Conservation (phyloP, 768 basidiomycete genomes). For the Daedaleopsis sinensis region DNA sequence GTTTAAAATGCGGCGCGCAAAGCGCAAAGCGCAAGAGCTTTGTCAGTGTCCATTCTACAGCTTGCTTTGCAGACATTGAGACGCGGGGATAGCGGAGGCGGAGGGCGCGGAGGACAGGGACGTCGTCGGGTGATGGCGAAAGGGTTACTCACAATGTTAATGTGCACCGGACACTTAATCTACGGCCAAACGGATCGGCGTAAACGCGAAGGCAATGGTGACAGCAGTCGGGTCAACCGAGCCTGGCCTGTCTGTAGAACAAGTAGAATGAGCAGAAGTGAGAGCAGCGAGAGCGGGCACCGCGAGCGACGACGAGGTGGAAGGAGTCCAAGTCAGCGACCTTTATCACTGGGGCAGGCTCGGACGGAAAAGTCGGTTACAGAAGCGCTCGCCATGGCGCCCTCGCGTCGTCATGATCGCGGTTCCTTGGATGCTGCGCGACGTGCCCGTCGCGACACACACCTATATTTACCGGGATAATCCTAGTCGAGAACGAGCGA, state of each 20-base stretch:
- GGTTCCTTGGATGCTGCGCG: neutral
- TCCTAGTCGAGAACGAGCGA: neutral
- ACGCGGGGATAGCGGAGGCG: neutral
- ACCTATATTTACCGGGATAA: neutral
- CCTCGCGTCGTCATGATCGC: conserved; percentile 1
- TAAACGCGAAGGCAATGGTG: neutral
- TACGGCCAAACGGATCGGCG: conserved; percentile 11
- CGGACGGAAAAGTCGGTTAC: neutral
- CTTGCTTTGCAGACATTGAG: neutral
- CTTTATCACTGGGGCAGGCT: neutral
- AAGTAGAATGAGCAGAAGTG: conserved; percentile 16
- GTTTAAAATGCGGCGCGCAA: neutral
- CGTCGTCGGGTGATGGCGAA: neutral
- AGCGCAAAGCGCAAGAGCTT: neutral
- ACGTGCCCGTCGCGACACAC: neutral
- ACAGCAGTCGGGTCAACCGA: conserved; percentile 28
- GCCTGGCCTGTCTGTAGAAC: conserved; percentile 16
- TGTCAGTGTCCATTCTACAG: conserved; percentile 5
- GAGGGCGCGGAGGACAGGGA: neutral
- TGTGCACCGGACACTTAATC: conserved; percentile 10
- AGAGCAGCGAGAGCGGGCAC: conserved; percentile 9
- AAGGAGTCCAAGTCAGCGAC: conserved; percentile 9
- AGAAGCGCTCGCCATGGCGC: conserved; percentile 5
- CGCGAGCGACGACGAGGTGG: conserved; percentile 9
- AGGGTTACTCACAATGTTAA: conserved; percentile 7